Evolutionary conservation across 2,329 filamentous ascomycete genomes (phyloP).

Genomic region (Cladophialophora carrionii): DNA sequence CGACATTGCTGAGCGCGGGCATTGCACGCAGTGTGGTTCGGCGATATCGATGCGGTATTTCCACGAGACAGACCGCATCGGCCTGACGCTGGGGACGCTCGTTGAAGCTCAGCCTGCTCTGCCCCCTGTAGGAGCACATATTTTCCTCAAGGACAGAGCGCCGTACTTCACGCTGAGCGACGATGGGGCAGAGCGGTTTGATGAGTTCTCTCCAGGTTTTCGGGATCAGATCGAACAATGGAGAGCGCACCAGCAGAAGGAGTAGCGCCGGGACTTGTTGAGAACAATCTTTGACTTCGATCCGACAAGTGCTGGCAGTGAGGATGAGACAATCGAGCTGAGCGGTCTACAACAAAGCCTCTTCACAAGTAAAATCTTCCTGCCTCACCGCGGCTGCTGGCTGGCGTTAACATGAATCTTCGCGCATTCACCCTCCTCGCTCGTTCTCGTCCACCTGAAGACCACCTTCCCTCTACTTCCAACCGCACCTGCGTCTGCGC

Average conservation of each 20-base stretch:
- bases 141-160: constrained; percentile 51
- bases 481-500: constrained; percentile 3
- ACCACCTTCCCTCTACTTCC: constrained; percentile 12
- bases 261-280: constrained; percentile 21
- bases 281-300: not conserved
- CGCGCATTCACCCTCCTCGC: constrained; percentile 4
- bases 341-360: constrained; percentile 8
- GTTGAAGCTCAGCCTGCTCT: constrained; percentile 45
- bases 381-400: constrained; percentile 16
- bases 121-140: constrained; percentile 44
- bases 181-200: constrained; percentile 43
- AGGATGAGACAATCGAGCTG: constrained; percentile 1
- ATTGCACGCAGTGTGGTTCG: constrained; percentile 53
- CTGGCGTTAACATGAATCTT: constrained; percentile 3
- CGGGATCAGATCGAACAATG: constrained; percentile 39
- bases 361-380: constrained; percentile 20
- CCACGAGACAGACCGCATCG: constrained; percentile 41
- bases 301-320: not conserved
- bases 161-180: constrained; percentile 47
- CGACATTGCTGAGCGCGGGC: constrained; percentile 48
- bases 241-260: constrained; percentile 33
- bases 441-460: not conserved
- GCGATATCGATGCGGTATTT: constrained; percentile 52
- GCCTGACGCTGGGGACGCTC: constrained; percentile 49
- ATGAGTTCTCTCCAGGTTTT: constrained; percentile 37